Base-by-base conservation (phyloP, 2,329 filamentous ascomycete genomes). In the Penicillium frequentans region DNA sequence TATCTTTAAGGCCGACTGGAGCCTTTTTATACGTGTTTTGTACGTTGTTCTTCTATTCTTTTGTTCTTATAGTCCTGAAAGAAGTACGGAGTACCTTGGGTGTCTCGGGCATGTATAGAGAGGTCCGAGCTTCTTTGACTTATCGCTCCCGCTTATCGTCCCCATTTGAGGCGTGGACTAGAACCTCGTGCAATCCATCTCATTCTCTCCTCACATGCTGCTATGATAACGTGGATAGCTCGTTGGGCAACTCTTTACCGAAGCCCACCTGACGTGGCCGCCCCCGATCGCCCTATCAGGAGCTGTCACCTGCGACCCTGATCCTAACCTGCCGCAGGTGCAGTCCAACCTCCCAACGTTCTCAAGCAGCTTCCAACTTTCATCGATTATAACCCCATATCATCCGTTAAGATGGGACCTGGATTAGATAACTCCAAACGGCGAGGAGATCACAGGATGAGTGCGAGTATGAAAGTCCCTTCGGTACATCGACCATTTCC, bases 401-500 rank as follows among this genome's bases (percentile, higher is more conserved):
- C 52, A 43, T 39, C 35, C 39, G 47, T 55, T 23, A 68, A 53
- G 11, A 75, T 75, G 73, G 66, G 61, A 68, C 71, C 75, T 47
- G 58, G 68, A 52, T 65, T 70, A 57, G 78, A 79, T 56, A 73
- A 75, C 55, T 59, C 73, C 44, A 77, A 77, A 67, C 74, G 75
- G 69, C 73, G 75, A 58, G 69, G 73, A 48, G 69, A 72, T 31
- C 75, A 74, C 51, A 76, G 75, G 67, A 67, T 80, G 52, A 72
- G 68, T 54, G 64, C 76, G 68, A 72, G 66, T 59, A 79, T 76
- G 68, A 76, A 70, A 62, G 72, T 69, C 37, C 75, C 73, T 50
- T 75, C 79, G 45, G 70, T 72, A 21, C 73, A 73, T 60, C 75
- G 75, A 55, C 68, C 75, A 37, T 75, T 77, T 35, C 81, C 82